A percentile compares a stretch with the other conserved stretches of the same genome.
Conservation (phyloP, 352 stramenopile genomes). For the Pythium aristosporum region DNA sequence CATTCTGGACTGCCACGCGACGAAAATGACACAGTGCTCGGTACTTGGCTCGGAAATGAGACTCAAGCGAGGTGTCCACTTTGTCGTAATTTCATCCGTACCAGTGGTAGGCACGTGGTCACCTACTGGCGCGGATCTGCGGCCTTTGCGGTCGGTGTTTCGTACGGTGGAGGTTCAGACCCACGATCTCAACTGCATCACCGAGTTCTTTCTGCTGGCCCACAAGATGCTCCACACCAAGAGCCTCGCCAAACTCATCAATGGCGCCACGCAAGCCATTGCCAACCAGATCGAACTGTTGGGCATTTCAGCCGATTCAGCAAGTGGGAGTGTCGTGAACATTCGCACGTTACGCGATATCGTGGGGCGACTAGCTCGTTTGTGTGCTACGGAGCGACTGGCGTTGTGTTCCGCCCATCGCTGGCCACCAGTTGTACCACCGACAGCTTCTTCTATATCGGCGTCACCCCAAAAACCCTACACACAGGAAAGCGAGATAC, state of each 20-base stretch:
- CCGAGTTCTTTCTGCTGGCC: constrained; percentile 42
- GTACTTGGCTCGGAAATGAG: constrained; percentile 44
- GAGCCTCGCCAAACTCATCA: constrained; percentile 38
- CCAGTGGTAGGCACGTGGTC: neutral
- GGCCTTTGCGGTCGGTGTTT: constrained; percentile 41
- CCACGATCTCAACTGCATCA: constrained; percentile 41
- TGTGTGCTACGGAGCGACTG: constrained; percentile 15
- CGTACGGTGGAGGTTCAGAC: constrained; percentile 32
- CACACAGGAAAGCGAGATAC: constrained; percentile 12
- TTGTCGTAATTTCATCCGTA: constrained; percentile 22
- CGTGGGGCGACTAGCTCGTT: neutral
- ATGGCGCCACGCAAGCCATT: constrained; percentile 28
- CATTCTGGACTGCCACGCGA: constrained; percentile 37
- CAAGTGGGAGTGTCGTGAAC: neutral
- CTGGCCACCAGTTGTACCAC: constrained; percentile 8
- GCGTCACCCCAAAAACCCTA: neutral
- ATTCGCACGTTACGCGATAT: neutral
- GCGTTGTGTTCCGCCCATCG: constrained; percentile 15
- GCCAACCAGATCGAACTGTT: constrained; percentile 15
- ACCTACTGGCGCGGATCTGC: neutral
- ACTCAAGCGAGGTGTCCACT: constrained; percentile 48
- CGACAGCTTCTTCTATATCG: neutral
- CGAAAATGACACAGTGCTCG: constrained; percentile 40
- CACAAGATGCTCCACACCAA: constrained; percentile 35
- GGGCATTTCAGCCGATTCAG: neutral